Percentiles rank a stretch among this genome's conserved stretches.
These are phyloP conservation scores for Nothophytophthora sp. DNA, from an alignment of 352 stramenopile species.

Conservation along the genomic window DNA sequence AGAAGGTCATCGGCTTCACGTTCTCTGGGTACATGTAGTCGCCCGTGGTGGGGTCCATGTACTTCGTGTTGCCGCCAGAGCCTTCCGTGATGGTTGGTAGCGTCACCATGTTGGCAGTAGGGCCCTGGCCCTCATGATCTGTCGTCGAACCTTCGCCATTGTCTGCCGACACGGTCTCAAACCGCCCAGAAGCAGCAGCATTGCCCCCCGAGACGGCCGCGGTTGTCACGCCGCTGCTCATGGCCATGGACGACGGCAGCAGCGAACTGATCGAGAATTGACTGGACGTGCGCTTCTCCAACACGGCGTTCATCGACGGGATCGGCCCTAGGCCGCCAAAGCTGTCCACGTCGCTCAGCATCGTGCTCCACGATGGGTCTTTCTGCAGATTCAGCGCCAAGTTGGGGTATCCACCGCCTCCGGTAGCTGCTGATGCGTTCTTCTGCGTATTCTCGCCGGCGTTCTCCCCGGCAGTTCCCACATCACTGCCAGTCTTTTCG, in stretches of 20 bases:
- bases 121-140: slow-evolving; percentile 31
- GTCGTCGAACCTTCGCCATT: slow-evolving; percentile 21
- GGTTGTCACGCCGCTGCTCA: slow-evolving; percentile 1
- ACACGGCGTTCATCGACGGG: slow-evolving; percentile 63
- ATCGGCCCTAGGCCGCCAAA: slow-evolving; percentile 66
- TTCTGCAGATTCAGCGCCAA: slow-evolving; percentile 70
- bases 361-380: slow-evolving; percentile 71
- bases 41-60: slow-evolving; percentile 57
- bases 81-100: slow-evolving; percentile 42
- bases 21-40: slow-evolving; percentile 89
- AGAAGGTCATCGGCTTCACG: slow-evolving; percentile 84
- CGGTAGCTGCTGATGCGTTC: neutral
- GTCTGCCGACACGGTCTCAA: slow-evolving; percentile 16
- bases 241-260: slow-evolving; percentile 39
- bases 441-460: slow-evolving; percentile 15
- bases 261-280: slow-evolving; percentile 80
- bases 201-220: neutral
- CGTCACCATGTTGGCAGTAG: slow-evolving; percentile 10
- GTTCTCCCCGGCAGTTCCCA: slow-evolving; percentile 8
- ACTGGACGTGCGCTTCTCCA: slow-evolving; percentile 77
- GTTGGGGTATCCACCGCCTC: slow-evolving; percentile 38
- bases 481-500: slow-evolving; percentile 24
- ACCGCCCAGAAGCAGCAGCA: neutral
- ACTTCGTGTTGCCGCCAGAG: slow-evolving; percentile 73
- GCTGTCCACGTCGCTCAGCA: slow-evolving; percentile 68